Evolutionary conservation across 208 protist species (phyloP), one percentile per base, ranked within the genome.

Genomic region (Acanthamoeba royreba): DNA sequence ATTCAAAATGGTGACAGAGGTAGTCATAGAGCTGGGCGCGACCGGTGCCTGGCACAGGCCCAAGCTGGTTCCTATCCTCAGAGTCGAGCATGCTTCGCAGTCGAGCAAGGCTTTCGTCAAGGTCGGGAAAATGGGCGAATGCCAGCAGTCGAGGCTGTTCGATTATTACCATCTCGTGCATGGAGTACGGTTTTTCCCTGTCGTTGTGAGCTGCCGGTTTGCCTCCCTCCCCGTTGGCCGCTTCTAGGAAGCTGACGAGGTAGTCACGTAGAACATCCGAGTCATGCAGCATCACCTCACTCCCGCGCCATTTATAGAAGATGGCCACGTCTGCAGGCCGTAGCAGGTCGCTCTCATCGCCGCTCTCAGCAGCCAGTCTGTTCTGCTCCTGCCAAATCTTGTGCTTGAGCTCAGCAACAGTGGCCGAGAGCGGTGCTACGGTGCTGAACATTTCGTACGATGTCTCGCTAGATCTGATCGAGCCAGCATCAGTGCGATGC

Each of bases 1-100:
- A 90, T 47, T 90, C 83, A 69, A 90, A 90, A 69, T 90, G 83
- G 49, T 90, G 83, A 52, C 55, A 52, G 5, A 90, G 83, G 83
- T 90, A 90, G 38, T 90, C 74, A 45, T 53, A 53, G 74, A 85
- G 74, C 9, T 19, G 49, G 49, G 49, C 19, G 49, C 49, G 49
- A 55, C 49, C 13, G 13, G 49, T 19, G 19, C 9, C 13, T 9
- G 49, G 13, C 49, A 25, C 49, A 19, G 49, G 19, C 13, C 13
- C 49, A 19, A 19, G 7, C 53, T 46, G 35, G 31, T 90, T 52
- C 33, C 83, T 25, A 45, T 90, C 83, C 47, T 61, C 55, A 52
- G n/a, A 28, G 83, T 90, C 83, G 83, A 90, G 22, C 46, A 90
- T 45, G 53, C 40, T 9, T 40, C 49, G 42, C 28, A 90, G 55